A percentile compares a stretch with the other conserved stretches of the same genome.
Evolutionary conservation across 139 green algal genomes (phyloP).

Genomic region (Yamagishiella unicocca): DNA sequence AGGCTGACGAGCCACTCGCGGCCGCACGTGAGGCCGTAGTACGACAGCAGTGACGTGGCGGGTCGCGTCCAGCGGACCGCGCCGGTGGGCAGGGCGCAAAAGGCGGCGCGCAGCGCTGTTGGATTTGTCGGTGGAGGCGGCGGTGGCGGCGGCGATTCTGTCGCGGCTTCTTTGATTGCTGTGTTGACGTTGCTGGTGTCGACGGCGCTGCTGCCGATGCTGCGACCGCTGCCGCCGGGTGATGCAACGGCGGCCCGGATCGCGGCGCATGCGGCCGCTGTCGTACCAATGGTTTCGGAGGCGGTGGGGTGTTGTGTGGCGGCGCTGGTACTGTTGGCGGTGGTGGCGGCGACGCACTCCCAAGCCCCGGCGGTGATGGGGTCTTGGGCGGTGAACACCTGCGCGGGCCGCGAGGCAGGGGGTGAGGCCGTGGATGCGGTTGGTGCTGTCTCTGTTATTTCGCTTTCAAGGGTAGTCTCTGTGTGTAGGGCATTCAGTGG

Average conservation of each 20-base stretch:
- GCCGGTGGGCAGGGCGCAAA: slow-evolving; percentile 13
- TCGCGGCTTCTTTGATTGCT: no score
- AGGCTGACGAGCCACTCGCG: slow-evolving; percentile 2
- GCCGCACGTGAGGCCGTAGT: slow-evolving; percentile 12
- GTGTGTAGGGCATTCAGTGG: background rate
- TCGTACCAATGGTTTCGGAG: background rate
- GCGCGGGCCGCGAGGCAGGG: no score
- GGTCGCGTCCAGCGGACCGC: background rate
- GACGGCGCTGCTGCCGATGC: background rate
- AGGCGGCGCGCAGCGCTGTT: background rate
- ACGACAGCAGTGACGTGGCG: background rate
- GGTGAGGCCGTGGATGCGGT: background rate
- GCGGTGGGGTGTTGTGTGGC: no score
- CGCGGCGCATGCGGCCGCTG: background rate
- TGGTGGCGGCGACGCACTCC: background rate
- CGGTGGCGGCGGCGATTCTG: background rate
- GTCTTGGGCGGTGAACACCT: slow-evolving; percentile 26
- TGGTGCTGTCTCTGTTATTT: background rate
- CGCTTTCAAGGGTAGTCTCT: background rate
- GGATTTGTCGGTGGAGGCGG: background rate
- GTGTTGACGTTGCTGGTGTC: no score
- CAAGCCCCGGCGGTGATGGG: background rate
- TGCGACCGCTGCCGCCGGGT: background rate
- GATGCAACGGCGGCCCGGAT: background rate
- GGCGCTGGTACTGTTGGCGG: background rate